Evolutionary conservation across 441 rosid genomes (phyloP), one percentile per base, ranked within the genome.

Genomic region (Mallotus repandus): DNA sequence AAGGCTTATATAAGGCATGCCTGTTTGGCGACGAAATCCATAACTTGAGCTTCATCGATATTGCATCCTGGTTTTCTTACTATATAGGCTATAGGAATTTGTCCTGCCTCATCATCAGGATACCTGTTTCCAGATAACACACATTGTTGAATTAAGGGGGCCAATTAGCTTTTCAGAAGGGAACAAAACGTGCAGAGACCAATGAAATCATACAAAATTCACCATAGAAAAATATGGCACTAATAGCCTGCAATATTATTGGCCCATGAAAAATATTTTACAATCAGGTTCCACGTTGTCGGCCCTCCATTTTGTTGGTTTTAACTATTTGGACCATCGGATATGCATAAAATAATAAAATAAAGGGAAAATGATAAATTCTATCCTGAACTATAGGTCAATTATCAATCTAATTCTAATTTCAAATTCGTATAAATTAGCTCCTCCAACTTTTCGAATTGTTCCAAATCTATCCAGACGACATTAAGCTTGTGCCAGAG

Each of bases 21-120:
- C 90, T 91, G 96, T 83, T 82, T 87, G 22, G 94, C 89, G 10
- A 92, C 73, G 58, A 80, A 90, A 63, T 94, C 96, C 85, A 94
- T 77, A 65, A 91, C 68, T 77, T 91, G 82, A 50, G 86, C 86
- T 46, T 81, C 97, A 5, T 81, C 84, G 73, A 91, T 71, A 60
- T 77, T 80, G 76, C 84, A 84, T 75, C 91, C 94, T 13, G 91
- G 89, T 82, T 85, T 91, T 73, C 97, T 90, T 79, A 94, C 97
- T 69, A 94, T 83, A 78, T 79, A 92, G 25, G 94, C 97, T 94
- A 92, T 92, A 49, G 99, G 99, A 71, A 94, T 90, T 83, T 94
- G 83, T 18, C 99, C 99, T 57, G 94, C 94, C 72, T 86, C 97
- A 86, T 89, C 96, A 76, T 94, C 95, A 22, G 98, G 97, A 45